These are phyloP conservation scores for Botrytis squamosa DNA, from an alignment of 2,329 filamentous ascomycete species.

Conservation along the genomic window DNA sequence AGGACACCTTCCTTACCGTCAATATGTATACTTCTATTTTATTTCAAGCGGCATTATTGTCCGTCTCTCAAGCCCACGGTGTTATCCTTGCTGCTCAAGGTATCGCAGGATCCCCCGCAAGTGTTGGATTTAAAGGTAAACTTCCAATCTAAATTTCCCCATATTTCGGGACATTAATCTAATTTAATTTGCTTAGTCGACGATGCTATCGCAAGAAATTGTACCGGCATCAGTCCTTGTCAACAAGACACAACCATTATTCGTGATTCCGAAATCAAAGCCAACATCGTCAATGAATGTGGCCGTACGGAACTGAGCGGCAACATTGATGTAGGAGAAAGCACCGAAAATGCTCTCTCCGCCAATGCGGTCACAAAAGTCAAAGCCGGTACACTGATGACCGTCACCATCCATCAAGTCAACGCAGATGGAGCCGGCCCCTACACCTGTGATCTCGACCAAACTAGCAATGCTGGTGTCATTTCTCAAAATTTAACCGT, in stretches of 20 bases:
- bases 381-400: constrained; percentile 45
- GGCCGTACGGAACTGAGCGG: constrained; percentile 60
- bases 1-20: constrained; percentile 14
- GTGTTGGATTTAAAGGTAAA: constrained; percentile 19
- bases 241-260: constrained; percentile 66
- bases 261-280: constrained; percentile 53
- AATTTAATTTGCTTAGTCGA: constrained; percentile 44
- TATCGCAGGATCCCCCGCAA: constrained; percentile 5
- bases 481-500: constrained; percentile 52
- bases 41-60: constrained; percentile 15
- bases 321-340: constrained; percentile 60
- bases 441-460: constrained; percentile 54
- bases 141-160: background rate
- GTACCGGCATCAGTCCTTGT: constrained; percentile 63
- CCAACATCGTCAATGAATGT: constrained; percentile 57
- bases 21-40: constrained; percentile 19
- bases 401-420: constrained; percentile 53
- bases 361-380: constrained; percentile 51
- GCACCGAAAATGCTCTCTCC: constrained; percentile 52
- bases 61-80: constrained; percentile 13
- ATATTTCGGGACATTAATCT: background rate
- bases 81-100: constrained; percentile 20
- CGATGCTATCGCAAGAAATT: constrained; percentile 57
- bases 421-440: constrained; percentile 56
- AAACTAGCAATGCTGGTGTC: constrained; percentile 44